Base-by-base conservation (phyloP, 2,329 filamentous ascomycete genomes). In the Claviceps paspali region DNA sequence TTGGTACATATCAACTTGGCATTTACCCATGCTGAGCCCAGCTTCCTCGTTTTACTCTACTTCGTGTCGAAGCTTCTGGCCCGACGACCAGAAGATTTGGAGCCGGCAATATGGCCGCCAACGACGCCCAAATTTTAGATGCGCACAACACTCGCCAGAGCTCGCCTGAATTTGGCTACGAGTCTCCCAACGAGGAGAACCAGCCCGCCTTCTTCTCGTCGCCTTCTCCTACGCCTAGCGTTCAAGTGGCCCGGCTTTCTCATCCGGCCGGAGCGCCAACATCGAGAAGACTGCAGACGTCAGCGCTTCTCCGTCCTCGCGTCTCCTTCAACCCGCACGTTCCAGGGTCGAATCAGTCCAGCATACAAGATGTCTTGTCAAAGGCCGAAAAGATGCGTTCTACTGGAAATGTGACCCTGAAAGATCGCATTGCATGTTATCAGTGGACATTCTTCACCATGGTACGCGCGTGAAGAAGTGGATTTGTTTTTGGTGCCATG, bases 381-480 rank as follows among this genome's bases (percentile, higher is more conserved):
- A 49, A 50, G 35, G 47, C 48, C 12, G 50, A 53, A 36, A 54
- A 51, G 30, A 34, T 42, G 11, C 31, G 35, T 3, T 35, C 44
- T 8, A 35, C 26, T 1, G 50, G 42, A n/a, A 61, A 55, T 32
- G 55, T 69, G 32, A 55, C 65, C 12, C 47, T 72, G 33, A 57
- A 62, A 27, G 68, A 71, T 42, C 57, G 69, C 26, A 65, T 73
- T 41, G 62, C 60, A 29, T 72, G 65, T 41, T 64, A 65, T 43
- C 63, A 62, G 47, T 88, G 82, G 82, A 85, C 81, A 0, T 88
- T 77, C 67, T 88, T 86, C 49, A 83, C 81, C 17, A 68, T 69
- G 38, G 38, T 40, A 33, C n/a, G n/a, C 17, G 34, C 28, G 33
- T 21, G 2, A 12, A 21, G 4, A 15, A 24, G 18, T 21, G 10